Evolutionary conservation across 805 yeast species (phyloP).

Genomic region (Zygosaccharomyces kombuchaensis): DNA sequence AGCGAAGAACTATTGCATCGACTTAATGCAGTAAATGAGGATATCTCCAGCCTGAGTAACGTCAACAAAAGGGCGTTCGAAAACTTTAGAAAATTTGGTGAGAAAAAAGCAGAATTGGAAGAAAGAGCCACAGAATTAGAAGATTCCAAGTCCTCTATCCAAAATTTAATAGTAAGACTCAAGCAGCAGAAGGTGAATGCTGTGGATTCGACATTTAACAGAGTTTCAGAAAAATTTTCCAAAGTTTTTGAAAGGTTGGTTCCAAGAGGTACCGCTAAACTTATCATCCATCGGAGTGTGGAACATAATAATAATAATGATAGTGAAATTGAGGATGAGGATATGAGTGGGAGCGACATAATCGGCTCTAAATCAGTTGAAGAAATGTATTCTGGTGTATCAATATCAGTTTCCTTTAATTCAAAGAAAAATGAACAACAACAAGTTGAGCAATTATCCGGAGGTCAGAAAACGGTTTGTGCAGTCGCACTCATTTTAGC

Average conservation of each 20-base stretch:
- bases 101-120: conserved; percentile 63
- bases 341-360: conserved; percentile 12
- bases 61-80: conserved; percentile 88
- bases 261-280: conserved; percentile 73
- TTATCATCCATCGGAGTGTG: conserved; percentile 53
- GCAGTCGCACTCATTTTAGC: conserved; percentile 92
- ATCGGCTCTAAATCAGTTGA: conserved; percentile 15
- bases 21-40: conserved; percentile 52
- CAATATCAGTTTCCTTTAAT: conserved; percentile 85
- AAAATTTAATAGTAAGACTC: conserved; percentile 60
- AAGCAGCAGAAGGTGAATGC: conserved; percentile 81
- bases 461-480: conserved; percentile 96
- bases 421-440: conserved; percentile 81
- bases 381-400: conserved; percentile 65
- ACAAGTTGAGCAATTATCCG: conserved; percentile 85
- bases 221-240: conserved; percentile 68
- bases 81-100: conserved; percentile 68
- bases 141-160: conserved; percentile 66
- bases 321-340: conserved; percentile 24
- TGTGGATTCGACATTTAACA: conserved; percentile 68
- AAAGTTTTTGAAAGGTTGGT: conserved; percentile 76
- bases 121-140: conserved; percentile 65
- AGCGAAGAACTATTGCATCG: conserved; percentile 52
- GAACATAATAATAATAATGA: conserved; percentile 22
- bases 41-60: conserved; percentile 61